phyloP scores from a whole-genome alignment of 176 grass and related monocot genomes.

The Phoenix roebelenii region DNA sequence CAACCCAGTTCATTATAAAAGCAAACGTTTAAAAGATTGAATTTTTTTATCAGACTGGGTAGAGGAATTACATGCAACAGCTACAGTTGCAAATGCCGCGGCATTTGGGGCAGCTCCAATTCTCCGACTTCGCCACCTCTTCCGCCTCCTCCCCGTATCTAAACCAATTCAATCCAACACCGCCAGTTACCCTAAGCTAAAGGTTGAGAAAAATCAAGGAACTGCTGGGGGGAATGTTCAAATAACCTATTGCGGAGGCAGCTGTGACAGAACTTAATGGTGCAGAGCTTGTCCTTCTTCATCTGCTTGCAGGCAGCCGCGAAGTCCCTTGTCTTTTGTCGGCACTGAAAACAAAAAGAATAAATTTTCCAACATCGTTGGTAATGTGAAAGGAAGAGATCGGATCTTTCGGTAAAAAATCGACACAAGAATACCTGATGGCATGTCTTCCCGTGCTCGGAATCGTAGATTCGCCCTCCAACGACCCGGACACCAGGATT shows the following conservation, averaged over 20 bases:
- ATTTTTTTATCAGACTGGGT: no score
- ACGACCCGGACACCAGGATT: constrained; percentile 40
- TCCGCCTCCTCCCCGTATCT: constrained; percentile 80
- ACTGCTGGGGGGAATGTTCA: background rate
- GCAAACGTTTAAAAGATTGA: no score
- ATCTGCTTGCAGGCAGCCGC: constrained; percentile 56
- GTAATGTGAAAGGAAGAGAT: background rate
- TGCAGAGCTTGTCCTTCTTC: constrained; percentile 43
- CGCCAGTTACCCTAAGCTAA: constrained; percentile 1
- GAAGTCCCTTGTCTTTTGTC: constrained; percentile 80
- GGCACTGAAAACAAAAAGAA: constrained; percentile 38
- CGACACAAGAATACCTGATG: constrained; percentile 45
- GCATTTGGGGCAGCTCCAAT: constrained; percentile 89
- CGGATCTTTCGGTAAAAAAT: constrained; percentile 1
- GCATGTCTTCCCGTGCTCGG: constrained; percentile 73
- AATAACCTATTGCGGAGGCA: constrained; percentile 72
- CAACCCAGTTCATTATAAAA: no score
- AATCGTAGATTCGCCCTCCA: constrained; percentile 56
- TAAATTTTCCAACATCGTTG: background rate
- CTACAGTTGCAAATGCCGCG: constrained; percentile 93
- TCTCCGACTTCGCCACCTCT: constrained; percentile 24
- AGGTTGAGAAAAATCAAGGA: background rate
- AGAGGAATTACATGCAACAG: constrained; percentile 63
- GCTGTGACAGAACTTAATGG: constrained; percentile 69
- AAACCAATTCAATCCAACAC: constrained; percentile 4